Evolutionary conservation across 2,329 filamentous ascomycete species (phyloP).

Genomic region (Stenocarpella maydis): DNA sequence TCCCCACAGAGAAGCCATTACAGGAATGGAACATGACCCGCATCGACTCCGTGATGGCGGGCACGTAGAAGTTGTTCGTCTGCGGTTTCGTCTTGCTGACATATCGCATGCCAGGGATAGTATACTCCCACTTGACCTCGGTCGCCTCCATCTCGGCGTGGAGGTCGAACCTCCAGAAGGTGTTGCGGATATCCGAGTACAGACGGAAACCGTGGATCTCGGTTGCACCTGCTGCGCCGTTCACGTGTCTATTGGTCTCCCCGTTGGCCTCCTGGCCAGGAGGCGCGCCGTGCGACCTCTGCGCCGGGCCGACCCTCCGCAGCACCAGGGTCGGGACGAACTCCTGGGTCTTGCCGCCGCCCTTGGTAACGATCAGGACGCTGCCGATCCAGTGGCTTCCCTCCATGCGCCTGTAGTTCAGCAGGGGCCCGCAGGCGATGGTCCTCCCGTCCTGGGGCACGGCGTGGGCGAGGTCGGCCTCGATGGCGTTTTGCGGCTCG

Average conservation of each 20-base stretch:
- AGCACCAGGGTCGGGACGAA: slow-evolving; percentile 66
- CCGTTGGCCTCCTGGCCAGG: slow-evolving; percentile 42
- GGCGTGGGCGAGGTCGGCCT: slow-evolving; percentile 35
- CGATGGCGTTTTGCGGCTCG: slow-evolving; percentile 31
- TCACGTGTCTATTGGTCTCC: slow-evolving; percentile 43
- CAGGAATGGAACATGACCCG: slow-evolving; percentile 99
- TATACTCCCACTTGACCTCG: slow-evolving; percentile 83
- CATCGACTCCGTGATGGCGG: slow-evolving; percentile 85
- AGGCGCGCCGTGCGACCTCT: slow-evolving; percentile 30
- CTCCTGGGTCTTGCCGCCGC: slow-evolving; percentile 68
- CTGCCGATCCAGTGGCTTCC: slow-evolving; percentile 80
- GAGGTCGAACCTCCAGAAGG: slow-evolving; percentile 93
- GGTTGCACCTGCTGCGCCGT: slow-evolving; percentile 36
- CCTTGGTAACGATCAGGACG: slow-evolving; percentile 81
- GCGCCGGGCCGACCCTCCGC: slow-evolving; percentile 50
- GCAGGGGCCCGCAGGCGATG: slow-evolving; percentile 74
- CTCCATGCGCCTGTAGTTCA: slow-evolving; percentile 82
- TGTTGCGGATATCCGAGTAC: slow-evolving; percentile 73
- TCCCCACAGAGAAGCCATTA: slow-evolving; percentile 93
- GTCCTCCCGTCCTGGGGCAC: slow-evolving; percentile 59
- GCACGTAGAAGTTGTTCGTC: slow-evolving; percentile 82
- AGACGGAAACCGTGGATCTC: slow-evolving; percentile 65
- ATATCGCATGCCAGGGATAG: slow-evolving; percentile 71
- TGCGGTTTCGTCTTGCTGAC: slow-evolving; percentile 63
- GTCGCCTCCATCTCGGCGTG: slow-evolving; percentile 74